A percentile compares a stretch with the other conserved stretches of the same genome.
These are phyloP conservation scores for Vitis labrusca DNA, from an alignment of 164 flowering plant genomes.

Conservation along the genomic window DNA sequence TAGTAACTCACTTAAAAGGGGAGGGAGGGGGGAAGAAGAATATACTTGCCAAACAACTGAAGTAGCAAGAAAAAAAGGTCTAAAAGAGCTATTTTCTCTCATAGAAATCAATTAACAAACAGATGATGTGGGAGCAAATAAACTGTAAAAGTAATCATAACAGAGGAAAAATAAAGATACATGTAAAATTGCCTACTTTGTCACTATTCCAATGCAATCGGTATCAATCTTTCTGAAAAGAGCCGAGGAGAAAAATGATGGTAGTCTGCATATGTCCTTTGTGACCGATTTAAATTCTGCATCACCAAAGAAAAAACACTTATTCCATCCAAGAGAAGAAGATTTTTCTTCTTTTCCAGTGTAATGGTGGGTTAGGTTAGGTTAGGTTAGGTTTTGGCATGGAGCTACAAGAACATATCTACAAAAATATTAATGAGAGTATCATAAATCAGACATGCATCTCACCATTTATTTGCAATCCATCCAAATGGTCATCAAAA, in stretches of 20 bases:
- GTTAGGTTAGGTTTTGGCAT: no score
- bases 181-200: conserved; percentile 48
- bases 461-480: conserved; percentile 70
- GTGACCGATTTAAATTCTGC: conserved; percentile 75
- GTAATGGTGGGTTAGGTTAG: no score
- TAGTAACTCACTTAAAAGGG: no score
- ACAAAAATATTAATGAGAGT: neutral
- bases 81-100: no score
- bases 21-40: no score
- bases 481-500: conserved; percentile 62
- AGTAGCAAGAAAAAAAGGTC: no score
- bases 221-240: conserved; percentile 79
- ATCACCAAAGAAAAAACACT: conserved; percentile 5
- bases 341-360: no score
- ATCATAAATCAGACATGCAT: neutral
- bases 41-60: no score
- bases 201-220: conserved; percentile 57
- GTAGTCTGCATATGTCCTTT: conserved; percentile 83
- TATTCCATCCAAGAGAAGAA: neutral
- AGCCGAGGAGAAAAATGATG: conserved; percentile 75
- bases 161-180: neutral
- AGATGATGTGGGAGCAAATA: neutral
- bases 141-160: neutral
- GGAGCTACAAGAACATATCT: no score
- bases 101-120: no score